Base-by-base conservation (phyloP, 768 basidiomycete species). In the Macrocybe gigantea region DNA sequence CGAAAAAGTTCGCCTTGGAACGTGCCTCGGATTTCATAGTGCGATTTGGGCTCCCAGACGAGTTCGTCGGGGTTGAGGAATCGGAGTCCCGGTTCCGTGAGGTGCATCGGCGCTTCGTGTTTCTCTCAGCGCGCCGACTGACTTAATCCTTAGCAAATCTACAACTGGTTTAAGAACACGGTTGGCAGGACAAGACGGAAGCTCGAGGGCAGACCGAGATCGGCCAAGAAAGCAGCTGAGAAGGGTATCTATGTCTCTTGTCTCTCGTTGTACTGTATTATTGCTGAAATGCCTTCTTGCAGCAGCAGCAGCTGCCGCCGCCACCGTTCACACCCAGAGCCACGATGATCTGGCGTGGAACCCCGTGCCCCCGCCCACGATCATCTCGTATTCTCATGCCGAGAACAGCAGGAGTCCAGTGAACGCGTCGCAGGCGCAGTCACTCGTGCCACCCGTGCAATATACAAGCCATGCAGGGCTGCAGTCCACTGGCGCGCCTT, bases 121-220 rank as follows among this genome's bases (percentile, higher is more conserved):
- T 22, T 22, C 22, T 22, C 22, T 4, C 22, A 22, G 22, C 22
- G 22, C 22, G 22, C 22, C 22, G 22, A 22, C 22, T 22, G 22
- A 22, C 29, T 34, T 49, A 33, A 34, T 47, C 47, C 54, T 59
- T 64, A 82, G 80, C 80, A 82, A 76, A 80, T 83, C 49, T 83
- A 83, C 67, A 83, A 82, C 55, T 84, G 82, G 82, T 83, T 80
- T 65, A 83, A 83, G 65, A 83, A 83, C 60, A 82, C 82, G 12
- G 75, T 80, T 47, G 82, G 81, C 5, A 70, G 82, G 32, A 78
- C 75, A 6, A 68, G 80, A 46, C 68, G 80, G 41, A 80, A 80
- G 59, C 64, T 75, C 39, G 80, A 80, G 51, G 79, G 79, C 5
- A 67, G 75, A 29, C 72, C 77, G 1, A 68, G 78, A 38, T 71